Evolutionary conservation across 768 basidiomycete species (phyloP).

Genomic region (Clitopilus hobsonii): DNA sequence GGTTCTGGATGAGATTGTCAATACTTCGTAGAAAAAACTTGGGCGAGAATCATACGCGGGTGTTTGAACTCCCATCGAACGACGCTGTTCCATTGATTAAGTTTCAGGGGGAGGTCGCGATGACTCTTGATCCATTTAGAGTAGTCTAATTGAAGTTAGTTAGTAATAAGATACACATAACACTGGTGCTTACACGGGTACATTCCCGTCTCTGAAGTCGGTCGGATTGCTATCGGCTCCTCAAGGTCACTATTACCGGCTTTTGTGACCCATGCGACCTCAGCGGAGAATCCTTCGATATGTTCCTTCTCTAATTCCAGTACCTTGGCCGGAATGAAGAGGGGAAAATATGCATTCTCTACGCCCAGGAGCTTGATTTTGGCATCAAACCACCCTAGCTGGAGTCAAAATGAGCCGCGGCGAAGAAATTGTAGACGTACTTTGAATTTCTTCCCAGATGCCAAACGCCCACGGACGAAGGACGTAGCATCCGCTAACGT

Average conservation of each 20-base stretch:
- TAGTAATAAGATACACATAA: background rate
- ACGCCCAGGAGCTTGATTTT: slow-evolving; percentile 93
- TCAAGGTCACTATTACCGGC: slow-evolving; percentile 93
- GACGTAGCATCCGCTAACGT: slow-evolving; percentile 98
- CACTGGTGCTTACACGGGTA: slow-evolving; percentile 74
- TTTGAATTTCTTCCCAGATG: slow-evolving; percentile 96
- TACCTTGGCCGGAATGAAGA: slow-evolving; percentile 92
- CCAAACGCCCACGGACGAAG: slow-evolving; percentile 96
- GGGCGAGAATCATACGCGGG: slow-evolving; percentile 61
- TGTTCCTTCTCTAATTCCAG: slow-evolving; percentile 97
- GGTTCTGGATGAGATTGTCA: slow-evolving; percentile 53
- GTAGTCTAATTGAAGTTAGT: slow-evolving; percentile 58
- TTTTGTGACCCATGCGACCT: slow-evolving; percentile 99
- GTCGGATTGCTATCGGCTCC: slow-evolving; percentile 96
- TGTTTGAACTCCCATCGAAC: slow-evolving; percentile 99
- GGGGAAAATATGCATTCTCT: slow-evolving; percentile 97
- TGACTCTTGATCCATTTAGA: slow-evolving; percentile 98
- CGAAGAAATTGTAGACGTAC: slow-evolving; percentile 32
- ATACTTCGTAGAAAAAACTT: background rate
- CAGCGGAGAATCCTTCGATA: slow-evolving; percentile 97
- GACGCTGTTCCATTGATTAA: slow-evolving; percentile 99
- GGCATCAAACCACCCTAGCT: slow-evolving; percentile 84
- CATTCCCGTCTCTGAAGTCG: slow-evolving; percentile 98
- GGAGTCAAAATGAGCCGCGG: background rate
- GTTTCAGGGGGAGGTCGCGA: slow-evolving; percentile 92